phyloP scores from a whole-genome alignment of 2,329 filamentous ascomycete species.

The Pezicula neosporulosa region DNA sequence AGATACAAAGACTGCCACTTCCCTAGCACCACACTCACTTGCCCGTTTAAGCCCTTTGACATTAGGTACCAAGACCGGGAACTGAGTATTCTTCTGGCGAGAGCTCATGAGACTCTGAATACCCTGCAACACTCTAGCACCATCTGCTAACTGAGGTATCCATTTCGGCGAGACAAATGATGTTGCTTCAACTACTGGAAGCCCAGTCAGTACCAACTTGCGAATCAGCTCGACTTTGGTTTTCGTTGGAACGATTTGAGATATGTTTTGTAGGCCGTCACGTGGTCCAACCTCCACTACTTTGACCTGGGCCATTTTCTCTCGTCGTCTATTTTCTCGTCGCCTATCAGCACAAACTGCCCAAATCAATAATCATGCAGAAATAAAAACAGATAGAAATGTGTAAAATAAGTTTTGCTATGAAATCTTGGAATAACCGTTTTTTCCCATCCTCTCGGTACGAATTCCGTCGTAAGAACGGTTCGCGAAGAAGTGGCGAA shows the following conservation, averaged over 20 bases:
- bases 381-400: too few relatives aligned
- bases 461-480: too few relatives aligned
- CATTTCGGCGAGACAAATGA: conserved; percentile 66
- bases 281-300: conserved; percentile 68
- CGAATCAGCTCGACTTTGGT: conserved; percentile 63
- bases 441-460: too few relatives aligned
- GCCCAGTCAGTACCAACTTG: conserved; percentile 51
- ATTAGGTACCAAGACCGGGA: conserved; percentile 46
- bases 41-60: conserved; percentile 47
- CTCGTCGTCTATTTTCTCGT: neutral
- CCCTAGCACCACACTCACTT: conserved; percentile 12
- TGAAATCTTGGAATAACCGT: too few relatives aligned
- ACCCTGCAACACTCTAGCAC: conserved; percentile 41
- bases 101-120: conserved; percentile 1
- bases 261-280: conserved; percentile 69
- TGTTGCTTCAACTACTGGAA: conserved; percentile 61
- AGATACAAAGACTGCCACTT: conserved; percentile 52
- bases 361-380: neutral
- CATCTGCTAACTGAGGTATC: conserved; percentile 63
- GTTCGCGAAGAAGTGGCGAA: too few relatives aligned
- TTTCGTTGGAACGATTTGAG: conserved; percentile 50
- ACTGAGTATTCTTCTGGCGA: neutral
- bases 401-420: too few relatives aligned
- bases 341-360: neutral
- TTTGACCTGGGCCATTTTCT: neutral